Base-by-base conservation (phyloP, 2,329 filamentous ascomycete genomes). In the Trichophaea hybrida region DNA sequence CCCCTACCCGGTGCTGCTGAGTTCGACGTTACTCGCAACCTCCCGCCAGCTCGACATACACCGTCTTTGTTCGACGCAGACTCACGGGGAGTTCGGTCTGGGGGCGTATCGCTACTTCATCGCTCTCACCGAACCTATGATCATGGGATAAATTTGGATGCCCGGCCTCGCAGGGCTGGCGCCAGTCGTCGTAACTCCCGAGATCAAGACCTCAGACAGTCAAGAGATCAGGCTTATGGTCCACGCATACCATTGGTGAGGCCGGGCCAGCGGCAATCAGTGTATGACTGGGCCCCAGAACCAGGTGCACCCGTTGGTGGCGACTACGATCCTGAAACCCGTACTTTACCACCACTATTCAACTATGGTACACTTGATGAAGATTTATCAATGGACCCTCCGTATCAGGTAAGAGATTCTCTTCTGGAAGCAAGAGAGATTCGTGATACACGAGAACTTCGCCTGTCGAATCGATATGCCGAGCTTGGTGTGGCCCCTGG, bases 221-320 rank as follows among this genome's bases (percentile, higher is more conserved):
- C 24, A 37, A 55, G 35, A 46, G 59, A 61, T 13, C 60, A 64
- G 43, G 75, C 77, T 48, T 82, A 82, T 66, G 76, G 79, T 60
- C 75, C 78, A 64, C 75, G 76, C 54, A 73, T 77, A 6, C 77
- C 79, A 15, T 61, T 65, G 48, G 60, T 67, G 43, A 60, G 62
- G 58, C 67, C 67, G n/a, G 67, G 66, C 51, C 75, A 74, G 65
- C 70, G 75, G 62, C 78, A 80, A 66, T 76, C 73, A 57, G 71
- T 82, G 48, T 82, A 82, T 70, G 79, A 81, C 69, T 82, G 80
- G 80, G 78, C 79, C 37, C 79, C 79, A 7, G 74, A 74, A 6
- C 71, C 73, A 37, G 72, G 53, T 31, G 35, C 49, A 34, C 55
- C 58, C 5, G 35, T 13, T 63, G 15, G 64, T 63, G 46, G 61